Conservation (phyloP, 768 basidiomycete species). For the Wakefieldia striispora region DNA sequence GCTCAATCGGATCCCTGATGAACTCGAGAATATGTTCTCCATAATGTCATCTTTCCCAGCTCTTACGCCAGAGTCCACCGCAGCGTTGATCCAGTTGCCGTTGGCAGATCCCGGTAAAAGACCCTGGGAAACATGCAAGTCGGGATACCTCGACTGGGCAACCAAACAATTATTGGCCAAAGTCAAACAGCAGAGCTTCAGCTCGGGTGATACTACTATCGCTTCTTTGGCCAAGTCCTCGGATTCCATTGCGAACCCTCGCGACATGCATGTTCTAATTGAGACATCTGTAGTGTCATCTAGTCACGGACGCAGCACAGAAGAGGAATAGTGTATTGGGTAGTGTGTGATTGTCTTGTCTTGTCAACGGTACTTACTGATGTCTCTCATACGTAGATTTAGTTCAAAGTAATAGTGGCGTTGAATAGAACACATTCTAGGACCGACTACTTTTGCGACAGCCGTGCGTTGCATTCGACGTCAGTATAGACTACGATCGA, state of each 20-base stretch:
- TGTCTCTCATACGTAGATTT: not conserved
- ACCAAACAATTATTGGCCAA: constrained; percentile 49
- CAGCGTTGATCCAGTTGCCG: constrained; percentile 32
- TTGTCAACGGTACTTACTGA: not conserved
- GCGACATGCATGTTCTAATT: constrained; percentile 19
- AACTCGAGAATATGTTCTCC: constrained; percentile 45
- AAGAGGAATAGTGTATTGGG: not conserved
- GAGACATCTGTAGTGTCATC: constrained; percentile 6
- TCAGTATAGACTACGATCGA: not conserved
- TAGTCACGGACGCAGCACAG: not conserved
- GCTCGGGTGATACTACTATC: constrained; percentile 20
- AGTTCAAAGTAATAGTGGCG: not conserved
- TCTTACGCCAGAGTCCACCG: constrained; percentile 38
- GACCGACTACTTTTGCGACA: not conserved
- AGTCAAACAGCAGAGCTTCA: constrained; percentile 20
- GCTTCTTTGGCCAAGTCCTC: constrained; percentile 18
- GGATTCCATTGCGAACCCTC: constrained; percentile 17
- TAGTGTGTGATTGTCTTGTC: constrained; percentile 1
- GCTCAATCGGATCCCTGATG: constrained; percentile 39
- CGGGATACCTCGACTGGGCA: constrained; percentile 81
- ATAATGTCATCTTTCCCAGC: constrained; percentile 49
- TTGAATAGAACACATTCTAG: not conserved
- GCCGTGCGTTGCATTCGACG: not conserved
- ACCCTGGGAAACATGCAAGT: constrained; percentile 73
- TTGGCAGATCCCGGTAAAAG: constrained; percentile 61